phyloP scores from a whole-genome alignment of 345 rosid genomes.

The Mangifera indica region DNA sequence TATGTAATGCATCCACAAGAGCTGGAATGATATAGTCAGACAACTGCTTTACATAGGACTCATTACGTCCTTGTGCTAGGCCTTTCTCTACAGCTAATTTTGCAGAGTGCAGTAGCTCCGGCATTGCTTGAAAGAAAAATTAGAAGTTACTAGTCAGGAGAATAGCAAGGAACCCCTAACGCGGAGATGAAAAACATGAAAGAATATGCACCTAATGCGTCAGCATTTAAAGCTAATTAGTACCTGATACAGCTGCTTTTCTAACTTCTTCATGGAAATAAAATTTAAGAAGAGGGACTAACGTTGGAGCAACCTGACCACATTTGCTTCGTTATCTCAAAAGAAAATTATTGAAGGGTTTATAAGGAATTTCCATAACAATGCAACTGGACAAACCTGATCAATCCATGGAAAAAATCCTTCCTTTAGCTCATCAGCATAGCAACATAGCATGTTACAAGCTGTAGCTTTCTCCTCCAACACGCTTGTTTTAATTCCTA shows the following conservation, averaged over 20 bases:
- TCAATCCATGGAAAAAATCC: conserved; percentile 99
- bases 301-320: conserved; percentile 84
- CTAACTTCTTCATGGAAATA: conserved; percentile 99
- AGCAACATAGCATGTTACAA: conserved; percentile 98
- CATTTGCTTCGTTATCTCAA: conserved; percentile 17
- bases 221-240: not conserved
- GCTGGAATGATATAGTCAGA: conserved; percentile 94
- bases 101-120: conserved; percentile 91
- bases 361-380: conserved; percentile 13
- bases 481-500: conserved; percentile 97
- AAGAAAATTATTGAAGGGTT: conserved; percentile 1
- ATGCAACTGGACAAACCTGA: conserved; percentile 52
- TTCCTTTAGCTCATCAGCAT: conserved; percentile 98
- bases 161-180: not conserved
- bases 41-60: conserved; percentile 84
- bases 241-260: conserved; percentile 99
- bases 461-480: conserved; percentile 99
- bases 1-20: conserved; percentile 90
- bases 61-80: conserved; percentile 76
- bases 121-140: conserved; percentile 70
- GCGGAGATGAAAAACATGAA: not conserved
- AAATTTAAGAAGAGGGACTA: conserved; percentile 96
- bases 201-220: not conserved
- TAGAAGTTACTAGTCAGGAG: conserved; percentile 1
- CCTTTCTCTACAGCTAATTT: conserved; percentile 97